Evolutionary conservation across 1,284 basidiomycete genomes (phyloP), one percentile per base, ranked within the genome.

Genomic region (Leccinum fallax): DNA sequence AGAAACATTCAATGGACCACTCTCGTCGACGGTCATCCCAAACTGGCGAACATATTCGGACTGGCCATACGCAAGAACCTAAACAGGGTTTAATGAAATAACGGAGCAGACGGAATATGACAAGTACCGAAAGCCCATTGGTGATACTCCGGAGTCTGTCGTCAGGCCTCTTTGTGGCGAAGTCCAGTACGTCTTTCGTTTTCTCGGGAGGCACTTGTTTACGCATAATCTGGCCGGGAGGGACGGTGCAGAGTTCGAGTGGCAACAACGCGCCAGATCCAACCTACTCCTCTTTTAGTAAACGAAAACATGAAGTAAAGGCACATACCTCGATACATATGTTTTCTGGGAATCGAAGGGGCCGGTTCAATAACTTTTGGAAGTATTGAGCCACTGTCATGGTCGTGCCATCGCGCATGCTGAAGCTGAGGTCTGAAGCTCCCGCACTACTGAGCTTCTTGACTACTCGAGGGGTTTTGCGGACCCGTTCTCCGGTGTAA

Each of bases 41-140:
- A 90, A 91, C 69, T 86, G 79, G 56, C 82, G 79, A 30, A 92
- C 83, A 66, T 91, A 92, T 73, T 90, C 85, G 0, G 89, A 91
- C 73, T 88, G 83, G 1, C 87, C 86, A 66, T 90, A 91, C 30
- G 81, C 78, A 54, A 92, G 78, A 32, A 88, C 83, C 88, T 89
- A 59, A 43, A 54, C 26, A 51, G 24, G 3, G n/a, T 30, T 62
- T 15, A 57, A 57, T 36, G 19, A 54, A 53, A 34, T 46, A 53
- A 36, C 32, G 24, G 4, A 8, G 54, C 32, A 56, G 16, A 30
- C 0, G 1, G 16, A 52, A 52, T 28, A 54, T 19, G 2, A 0
- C 7, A 53, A 70, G 75, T 67, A 88, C 87, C 57, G 72, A 76
- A 34, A 89, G 77, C 3, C 87, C 89, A 26, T 78, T 78, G 13